Evolutionary conservation across 495 filamentous ascomycete genomes (phyloP), one percentile per base, ranked within the genome.

Genomic region (Penicillium parvum): DNA sequence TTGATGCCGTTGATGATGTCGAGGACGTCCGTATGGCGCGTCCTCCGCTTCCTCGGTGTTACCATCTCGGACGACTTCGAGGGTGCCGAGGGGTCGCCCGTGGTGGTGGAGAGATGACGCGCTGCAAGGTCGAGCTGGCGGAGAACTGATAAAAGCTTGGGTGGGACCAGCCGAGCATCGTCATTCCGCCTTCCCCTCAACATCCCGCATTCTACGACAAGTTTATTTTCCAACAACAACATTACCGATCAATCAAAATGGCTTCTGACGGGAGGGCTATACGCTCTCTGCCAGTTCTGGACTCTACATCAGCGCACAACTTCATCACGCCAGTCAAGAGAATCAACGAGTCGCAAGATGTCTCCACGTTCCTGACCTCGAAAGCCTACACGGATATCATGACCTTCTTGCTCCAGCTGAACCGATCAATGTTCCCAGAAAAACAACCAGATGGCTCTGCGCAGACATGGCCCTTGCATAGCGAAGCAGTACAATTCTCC

Each of bases 381-480:
- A 78, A 73, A 58, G 92, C 87, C 11, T 96, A 97, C 65, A 71
- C 73, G 32, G 86, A 95, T 61, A 86, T 97, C 23, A 82, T 85
- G 68, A 75, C 76, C 32, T 99, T 96, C 57, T 62, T 97, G 5
- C 63, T 94, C 32, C 92, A 97, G 64, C 76, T 99, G 19, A 97
- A 95, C 60, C 78, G 82, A 28, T 78, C 88, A 12, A 82, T 97
- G 72, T 88, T 90, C 56, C 90, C 92, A 3, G 69, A 78, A n/a
- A 66, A 61, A 44, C 41, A 53, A 0, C 28, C 53, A 5, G 61
- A 69, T 34, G 53, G 58, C 5, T 63, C 58, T 39, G 49, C 69
- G 20, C 72, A 75, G 42, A 64, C 72, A 14, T 90, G 81, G 75
- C 65, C 74, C 34, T 46, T 80, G 35, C 64, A 64, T 38, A 69